Base-by-base conservation (phyloP, 75 land plant genomes). In the Larix kaempferi region DNA sequence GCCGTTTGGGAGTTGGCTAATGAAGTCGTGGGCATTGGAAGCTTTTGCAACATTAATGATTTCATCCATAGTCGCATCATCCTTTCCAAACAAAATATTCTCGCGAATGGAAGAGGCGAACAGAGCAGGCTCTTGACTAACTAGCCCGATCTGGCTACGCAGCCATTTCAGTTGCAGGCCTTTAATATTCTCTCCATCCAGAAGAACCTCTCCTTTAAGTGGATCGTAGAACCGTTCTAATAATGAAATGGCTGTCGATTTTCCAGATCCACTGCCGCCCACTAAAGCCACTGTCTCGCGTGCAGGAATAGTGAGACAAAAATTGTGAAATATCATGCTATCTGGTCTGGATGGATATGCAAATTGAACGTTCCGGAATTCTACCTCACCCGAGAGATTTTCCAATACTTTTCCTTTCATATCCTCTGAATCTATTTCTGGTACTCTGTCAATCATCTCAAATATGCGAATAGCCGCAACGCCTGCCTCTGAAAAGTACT, bases 231-330 rank as follows among this genome's bases (percentile, higher is more conserved):
- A 85, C 29, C 89, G 78, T 37, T 87, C 75, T 4, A 90, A 78
- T 83, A 90, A 59, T 22, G 87, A 58, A 39, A 90, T 79, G 37
- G 79, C 69, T 7, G 92, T 90, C 21, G 87, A 84, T 75, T 90
- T 90, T 2, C 92, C 92, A 25, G 86, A 85, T 14, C 92, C 92
- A 73, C 92, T 91, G 56, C 88, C 81, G 3, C 93, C 93, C 52
- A 88, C 93, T 3, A 91, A 82, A 23, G 83, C 93, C 10, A 86
- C 84, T 0, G 86, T 84, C 80, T 84, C 75, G 11, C 90, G 86
- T 6, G 88, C 81, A 8, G 83, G 79, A 56, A 91, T 59, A 19
- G 19, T 76, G 15, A 91, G 79, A 74, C 76, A 78, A 56, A 91
- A 39, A 0, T 75, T 82, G 23, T 84, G 81, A 27, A 91, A 76